These are phyloP conservation scores for Coemansia sp. DNA, from an alignment of 192 early-diverging fungal species.

Conservation along the genomic window DNA sequence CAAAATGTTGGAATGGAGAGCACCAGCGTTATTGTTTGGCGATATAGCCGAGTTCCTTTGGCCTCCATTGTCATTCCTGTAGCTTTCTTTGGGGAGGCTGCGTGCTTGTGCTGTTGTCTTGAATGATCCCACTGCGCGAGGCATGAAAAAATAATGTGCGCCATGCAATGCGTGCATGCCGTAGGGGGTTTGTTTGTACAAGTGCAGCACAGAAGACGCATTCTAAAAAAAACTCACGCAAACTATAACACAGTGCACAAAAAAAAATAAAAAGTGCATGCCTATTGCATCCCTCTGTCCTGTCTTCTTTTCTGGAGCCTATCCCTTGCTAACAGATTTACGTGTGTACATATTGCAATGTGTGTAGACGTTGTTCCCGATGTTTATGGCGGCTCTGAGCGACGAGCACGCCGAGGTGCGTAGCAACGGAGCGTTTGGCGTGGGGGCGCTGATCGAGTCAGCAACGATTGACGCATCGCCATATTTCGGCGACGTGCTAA, in stretches of 20 bases:
- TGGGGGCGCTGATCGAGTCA: slow-evolving; percentile 74
- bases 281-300: neutral
- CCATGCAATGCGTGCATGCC: slow-evolving; percentile 8
- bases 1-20: neutral
- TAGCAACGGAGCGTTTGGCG: slow-evolving; percentile 85
- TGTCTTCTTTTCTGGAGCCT: neutral
- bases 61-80: neutral
- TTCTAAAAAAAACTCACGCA: slow-evolving; percentile 1
- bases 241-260: neutral
- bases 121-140: slow-evolving; percentile 1
- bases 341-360: neutral
- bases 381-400: slow-evolving; percentile 71
- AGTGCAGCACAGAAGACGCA: neutral
- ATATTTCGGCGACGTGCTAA: slow-evolving; percentile 68
- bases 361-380: slow-evolving; percentile 63
- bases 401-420: slow-evolving; percentile 84
- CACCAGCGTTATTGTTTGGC: neutral
- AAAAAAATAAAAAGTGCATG: neutral
- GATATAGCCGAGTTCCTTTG: slow-evolving; percentile 7
- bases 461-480: slow-evolving; percentile 69
- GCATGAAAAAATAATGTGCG: slow-evolving; percentile 5
- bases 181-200: neutral
- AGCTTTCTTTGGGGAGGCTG: neutral
- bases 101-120: neutral
- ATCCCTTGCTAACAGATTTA: neutral